Evolutionary conservation across 2,329 filamentous ascomycete genomes (phyloP).

Genomic region (Colletotrichum tabaci): DNA sequence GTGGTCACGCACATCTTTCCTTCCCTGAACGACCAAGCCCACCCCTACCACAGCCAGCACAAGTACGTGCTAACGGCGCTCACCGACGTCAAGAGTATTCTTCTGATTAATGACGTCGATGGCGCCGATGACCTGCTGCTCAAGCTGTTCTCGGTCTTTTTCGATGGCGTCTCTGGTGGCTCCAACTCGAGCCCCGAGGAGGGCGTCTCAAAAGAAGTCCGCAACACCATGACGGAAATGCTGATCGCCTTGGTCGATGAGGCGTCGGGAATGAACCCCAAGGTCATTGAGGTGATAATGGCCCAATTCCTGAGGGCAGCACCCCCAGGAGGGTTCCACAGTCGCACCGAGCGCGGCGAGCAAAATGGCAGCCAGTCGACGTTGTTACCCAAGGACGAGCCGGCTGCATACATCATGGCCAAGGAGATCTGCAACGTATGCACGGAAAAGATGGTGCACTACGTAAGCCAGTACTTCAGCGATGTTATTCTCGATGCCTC

Average conservation of each 20-base stretch:
- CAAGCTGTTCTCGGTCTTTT: slow-evolving; percentile 88
- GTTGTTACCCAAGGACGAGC: slow-evolving; percentile 87
- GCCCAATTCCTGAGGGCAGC: slow-evolving; percentile 95
- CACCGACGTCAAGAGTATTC: slow-evolving; percentile 93
- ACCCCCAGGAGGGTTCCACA: slow-evolving; percentile 69
- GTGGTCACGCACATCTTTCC: slow-evolving; percentile 89
- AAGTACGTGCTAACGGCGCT: slow-evolving; percentile 91
- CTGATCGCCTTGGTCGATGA: slow-evolving; percentile 91
- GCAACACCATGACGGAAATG: slow-evolving; percentile 91
- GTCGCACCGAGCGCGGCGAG: slow-evolving; percentile 68
- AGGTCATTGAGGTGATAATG: slow-evolving; percentile 92
- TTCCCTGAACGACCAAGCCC: slow-evolving; percentile 85
- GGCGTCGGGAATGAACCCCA: slow-evolving; percentile 80
- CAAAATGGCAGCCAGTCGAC: slow-evolving; percentile 85
- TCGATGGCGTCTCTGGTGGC: slow-evolving; percentile 89
- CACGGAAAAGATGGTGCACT: slow-evolving; percentile 93
- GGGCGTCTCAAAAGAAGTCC: slow-evolving; percentile 91
- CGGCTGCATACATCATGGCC: slow-evolving; percentile 95
- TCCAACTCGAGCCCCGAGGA: slow-evolving; percentile 83
- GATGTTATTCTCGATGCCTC: slow-evolving; percentile 94
- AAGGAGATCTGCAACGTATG: slow-evolving; percentile 92
- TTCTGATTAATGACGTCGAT: slow-evolving; percentile 90
- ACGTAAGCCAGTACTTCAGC: slow-evolving; percentile 96
- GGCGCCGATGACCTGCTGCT: slow-evolving; percentile 84
- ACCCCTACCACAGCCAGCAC: slow-evolving; percentile 94